Percentiles rank a stretch among this genome's conserved stretches.
Evolutionary conservation across 1,139 yeast species (phyloP).

Genomic region (Arxiozyma bovina): DNA sequence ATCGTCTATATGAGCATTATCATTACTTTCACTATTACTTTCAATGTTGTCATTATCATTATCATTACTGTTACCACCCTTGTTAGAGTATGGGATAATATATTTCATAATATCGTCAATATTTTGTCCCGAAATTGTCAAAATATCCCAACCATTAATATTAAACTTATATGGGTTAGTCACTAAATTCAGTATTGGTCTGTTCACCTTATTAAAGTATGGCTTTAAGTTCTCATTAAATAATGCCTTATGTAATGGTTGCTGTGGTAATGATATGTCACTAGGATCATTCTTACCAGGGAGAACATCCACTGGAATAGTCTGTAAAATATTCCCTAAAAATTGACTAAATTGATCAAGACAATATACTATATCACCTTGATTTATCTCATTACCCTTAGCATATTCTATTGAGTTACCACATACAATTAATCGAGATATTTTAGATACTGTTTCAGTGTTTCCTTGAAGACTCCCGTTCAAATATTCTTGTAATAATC

Average conservation of each 20-base stretch:
- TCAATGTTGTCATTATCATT: constrained; percentile 12
- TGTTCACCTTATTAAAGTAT: constrained; percentile 37
- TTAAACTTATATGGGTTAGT: constrained; percentile 77
- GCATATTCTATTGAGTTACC: constrained; percentile 60
- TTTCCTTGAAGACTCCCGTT: constrained; percentile 49
- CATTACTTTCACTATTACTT: constrained; percentile 14
- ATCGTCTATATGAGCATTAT: constrained; percentile 2
- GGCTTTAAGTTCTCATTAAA: constrained; percentile 41
- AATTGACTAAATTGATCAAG: constrained; percentile 46
- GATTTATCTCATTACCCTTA: constrained; percentile 18
- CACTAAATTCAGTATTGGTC: constrained; percentile 36
- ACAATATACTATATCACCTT: constrained; percentile 20
- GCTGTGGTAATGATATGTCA: constrained; percentile 80
- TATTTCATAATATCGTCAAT: constrained; percentile 70
- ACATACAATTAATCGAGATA: constrained; percentile 56
- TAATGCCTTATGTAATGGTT: constrained; percentile 70
- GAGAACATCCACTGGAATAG: constrained; percentile 65
- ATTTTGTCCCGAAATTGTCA: constrained; percentile 82
- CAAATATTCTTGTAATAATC: constrained; percentile 61
- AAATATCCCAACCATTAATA: constrained; percentile 44
- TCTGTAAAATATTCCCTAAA: constrained; percentile 47
- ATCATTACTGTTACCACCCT: constrained; percentile 10
- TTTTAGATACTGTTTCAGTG: constrained; percentile 27
- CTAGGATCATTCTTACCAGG: constrained; percentile 86
- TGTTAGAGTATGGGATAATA: constrained; percentile 33